Evolutionary conservation across 306 rosid species (phyloP).

Genomic region (Lathyrus tuberosus): DNA sequence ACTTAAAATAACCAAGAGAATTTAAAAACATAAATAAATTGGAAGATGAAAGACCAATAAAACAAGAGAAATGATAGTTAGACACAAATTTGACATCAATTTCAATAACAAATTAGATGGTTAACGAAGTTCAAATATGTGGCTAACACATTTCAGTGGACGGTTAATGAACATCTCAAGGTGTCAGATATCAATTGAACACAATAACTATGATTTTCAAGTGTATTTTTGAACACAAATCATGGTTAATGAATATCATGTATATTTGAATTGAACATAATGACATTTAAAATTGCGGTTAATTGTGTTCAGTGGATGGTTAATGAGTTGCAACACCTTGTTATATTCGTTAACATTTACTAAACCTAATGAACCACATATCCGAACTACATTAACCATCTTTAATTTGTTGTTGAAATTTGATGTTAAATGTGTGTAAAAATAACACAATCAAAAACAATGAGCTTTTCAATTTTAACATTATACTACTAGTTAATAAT

Average conservation of each 20-base stretch:
- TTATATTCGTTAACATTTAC: background rate
- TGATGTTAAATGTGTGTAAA: background rate
- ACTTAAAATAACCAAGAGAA: background rate
- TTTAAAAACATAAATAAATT: background rate
- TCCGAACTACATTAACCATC: background rate
- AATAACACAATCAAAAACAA: background rate
- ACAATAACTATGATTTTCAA: background rate
- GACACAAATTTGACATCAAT: background rate
- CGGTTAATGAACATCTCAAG: background rate
- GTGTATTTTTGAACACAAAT: no score
- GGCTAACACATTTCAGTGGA: background rate
- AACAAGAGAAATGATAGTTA: background rate
- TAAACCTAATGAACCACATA: background rate
- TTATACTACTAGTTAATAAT: conserved; percentile 12
- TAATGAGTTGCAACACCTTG: background rate
- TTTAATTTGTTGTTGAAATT: background rate
- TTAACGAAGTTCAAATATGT: background rate
- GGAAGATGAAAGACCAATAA: background rate
- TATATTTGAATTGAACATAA: background rate
- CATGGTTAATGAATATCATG: no score
- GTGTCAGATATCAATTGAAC: background rate
- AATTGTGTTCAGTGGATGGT: background rate
- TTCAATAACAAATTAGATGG: background rate
- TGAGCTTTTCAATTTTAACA: conserved; percentile 4
- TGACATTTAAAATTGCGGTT: background rate